Evolutionary conservation across 768 basidiomycete genomes (phyloP), one percentile per base, ranked within the genome.

Genomic region (Rhizopogon vinicolor): DNA sequence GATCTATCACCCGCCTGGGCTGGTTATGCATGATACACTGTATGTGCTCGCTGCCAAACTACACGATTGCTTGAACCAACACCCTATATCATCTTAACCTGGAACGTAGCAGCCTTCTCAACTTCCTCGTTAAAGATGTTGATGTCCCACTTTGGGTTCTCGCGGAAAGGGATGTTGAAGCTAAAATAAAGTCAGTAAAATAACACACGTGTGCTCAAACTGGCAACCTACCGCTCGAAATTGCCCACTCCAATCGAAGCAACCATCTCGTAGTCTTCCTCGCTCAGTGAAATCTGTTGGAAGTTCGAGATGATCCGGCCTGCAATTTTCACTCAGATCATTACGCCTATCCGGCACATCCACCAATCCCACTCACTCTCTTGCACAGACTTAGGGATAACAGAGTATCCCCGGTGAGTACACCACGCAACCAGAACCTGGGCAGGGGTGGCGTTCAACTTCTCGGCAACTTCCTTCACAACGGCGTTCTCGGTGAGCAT

Each of bases 391-490:
- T 94, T 93, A 16, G 92, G 92, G 63, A 93, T 91, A 58, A 93
- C 87, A 8, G 84, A 85, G 69, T 84, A 86, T 12, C 91, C 92
- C 41, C 90, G 80, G 62, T 84, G 67, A 39, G 72, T 80, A 13
- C 83, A 87, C 91, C 91, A 95, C 0, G 90, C 89, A 57, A 96
- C 73, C 53, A 94, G 77, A 39, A 94, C 86, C 68, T 94, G 89
- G 0, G 91, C 92, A 2, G 89, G 74, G 1, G 86, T 86, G 5
- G 83, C 86, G 33, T 74, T 73, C 39, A 87, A 76, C 62, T 75
- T 77, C 57, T 82, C 68, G 19, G 90, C 91, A 46, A 93, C 77
- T 53, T 79, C 78, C 44, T 76, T 62, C 22, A 94, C 79, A 44
- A 73, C 74, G 4, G 82, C 69, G 67, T 89, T 74, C 43, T 91